Evolutionary conservation across 148 eudicot species (phyloP).

Genomic region (Amaranthus palmeri): DNA sequence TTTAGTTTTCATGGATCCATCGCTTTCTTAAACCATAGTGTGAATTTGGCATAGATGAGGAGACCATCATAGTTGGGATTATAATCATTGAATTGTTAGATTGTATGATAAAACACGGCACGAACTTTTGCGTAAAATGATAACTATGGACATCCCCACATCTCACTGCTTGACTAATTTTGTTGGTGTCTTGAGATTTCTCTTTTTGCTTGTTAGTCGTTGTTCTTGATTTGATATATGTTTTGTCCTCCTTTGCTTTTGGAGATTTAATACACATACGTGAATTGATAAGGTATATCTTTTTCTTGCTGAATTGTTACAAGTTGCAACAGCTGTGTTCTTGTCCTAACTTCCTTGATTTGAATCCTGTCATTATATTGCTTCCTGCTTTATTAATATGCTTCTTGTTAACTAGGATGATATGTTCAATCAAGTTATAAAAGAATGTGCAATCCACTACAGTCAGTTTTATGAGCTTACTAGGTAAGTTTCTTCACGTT

Average conservation of each 20-base stretch:
- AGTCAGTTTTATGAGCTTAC: slow-evolving; percentile 72
- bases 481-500: slow-evolving; percentile 19
- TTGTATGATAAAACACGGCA: background rate
- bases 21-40: background rate
- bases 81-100: background rate
- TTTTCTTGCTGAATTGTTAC: background rate
- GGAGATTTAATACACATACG: background rate
- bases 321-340: background rate
- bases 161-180: background rate
- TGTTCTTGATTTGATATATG: background rate
- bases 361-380: background rate
- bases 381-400: background rate
- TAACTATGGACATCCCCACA: background rate
- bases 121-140: background rate
- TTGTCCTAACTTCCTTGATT: background rate
- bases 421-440: slow-evolving; percentile 66
- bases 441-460: slow-evolving; percentile 78
- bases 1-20: background rate
- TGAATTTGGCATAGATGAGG: background rate
- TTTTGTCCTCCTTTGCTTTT: too few species aligned
- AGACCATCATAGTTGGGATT: background rate
- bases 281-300: background rate
- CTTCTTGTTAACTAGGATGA: slow-evolving; percentile 52
- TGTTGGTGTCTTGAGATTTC: background rate
- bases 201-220: background rate